These are phyloP conservation scores for Solanum corneliomulleri DNA, from an alignment of 257 asterid genomes.

Conservation along the genomic window DNA sequence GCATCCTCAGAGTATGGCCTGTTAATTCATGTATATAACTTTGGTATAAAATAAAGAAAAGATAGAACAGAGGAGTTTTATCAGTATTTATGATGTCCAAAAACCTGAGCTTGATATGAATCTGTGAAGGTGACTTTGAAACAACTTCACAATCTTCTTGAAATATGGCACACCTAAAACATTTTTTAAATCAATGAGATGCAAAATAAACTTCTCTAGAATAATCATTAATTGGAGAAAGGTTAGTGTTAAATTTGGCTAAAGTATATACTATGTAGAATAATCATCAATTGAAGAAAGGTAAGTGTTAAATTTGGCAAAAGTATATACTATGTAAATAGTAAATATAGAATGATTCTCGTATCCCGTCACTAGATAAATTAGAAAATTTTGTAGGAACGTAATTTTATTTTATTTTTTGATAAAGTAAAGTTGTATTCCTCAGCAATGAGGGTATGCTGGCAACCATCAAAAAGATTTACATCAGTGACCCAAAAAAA, in stretches of 20 bases:
- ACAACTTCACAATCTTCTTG: conserved; percentile 77
- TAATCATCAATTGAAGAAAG: not conserved
- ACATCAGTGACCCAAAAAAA: too few relatives aligned
- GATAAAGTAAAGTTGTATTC: too few relatives aligned
- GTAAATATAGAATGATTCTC: not conserved
- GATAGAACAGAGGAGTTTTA: not conserved
- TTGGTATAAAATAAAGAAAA: not conserved
- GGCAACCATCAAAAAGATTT: too few relatives aligned
- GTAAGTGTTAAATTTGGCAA: not conserved
- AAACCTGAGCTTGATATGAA: conserved; percentile 78
- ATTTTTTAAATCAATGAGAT: conserved; percentile 14
- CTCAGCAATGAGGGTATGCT: too few relatives aligned
- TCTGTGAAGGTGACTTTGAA: conserved; percentile 58
- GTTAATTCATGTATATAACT: conserved; percentile 8
- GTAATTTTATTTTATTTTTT: not conserved
- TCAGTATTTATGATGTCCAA: conserved; percentile 7
- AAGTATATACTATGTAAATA: not conserved
- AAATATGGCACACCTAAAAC: conserved; percentile 81
- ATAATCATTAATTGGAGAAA: not conserved
- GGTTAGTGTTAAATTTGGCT: not conserved
- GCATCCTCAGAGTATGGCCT: conserved; percentile 98
- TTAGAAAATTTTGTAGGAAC: not conserved
- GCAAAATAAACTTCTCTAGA: not conserved
- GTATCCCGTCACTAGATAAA: not conserved
- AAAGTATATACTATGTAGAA: not conserved